A percentile compares a stretch with the other conserved stretches of the same genome.
These are phyloP conservation scores for Solanum corneliomulleri DNA, from an alignment of 257 asterid genomes.

Conservation along the genomic window DNA sequence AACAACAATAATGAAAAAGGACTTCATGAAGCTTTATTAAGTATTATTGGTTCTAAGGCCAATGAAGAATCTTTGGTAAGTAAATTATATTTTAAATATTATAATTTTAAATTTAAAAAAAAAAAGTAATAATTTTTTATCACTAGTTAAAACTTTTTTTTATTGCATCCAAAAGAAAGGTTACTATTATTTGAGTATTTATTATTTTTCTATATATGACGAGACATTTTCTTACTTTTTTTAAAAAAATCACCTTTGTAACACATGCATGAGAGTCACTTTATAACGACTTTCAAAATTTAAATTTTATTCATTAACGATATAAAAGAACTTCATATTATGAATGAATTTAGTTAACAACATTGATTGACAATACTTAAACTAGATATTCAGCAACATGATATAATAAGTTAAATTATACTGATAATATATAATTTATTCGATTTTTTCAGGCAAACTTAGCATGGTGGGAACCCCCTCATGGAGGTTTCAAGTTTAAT, in stretches of 20 bases:
- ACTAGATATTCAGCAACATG: neutral
- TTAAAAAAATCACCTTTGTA: no score
- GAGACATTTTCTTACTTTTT: no score
- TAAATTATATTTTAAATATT: neutral
- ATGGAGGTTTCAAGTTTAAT: conserved; percentile 4
- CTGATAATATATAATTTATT: neutral
- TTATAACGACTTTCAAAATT: neutral
- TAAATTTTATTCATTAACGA: no score
- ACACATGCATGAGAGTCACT: no score
- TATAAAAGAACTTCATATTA: no score
- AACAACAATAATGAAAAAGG: conserved; percentile 12
- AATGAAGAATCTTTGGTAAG: conserved; percentile 61
- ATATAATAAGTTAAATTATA: neutral
- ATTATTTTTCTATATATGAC: no score
- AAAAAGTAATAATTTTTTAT: no score
- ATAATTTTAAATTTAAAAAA: no score
- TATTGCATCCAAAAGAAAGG: no score
- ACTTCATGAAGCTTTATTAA: conserved; percentile 21
- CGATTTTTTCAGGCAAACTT: conserved; percentile 44
- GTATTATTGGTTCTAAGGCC: conserved; percentile 46
- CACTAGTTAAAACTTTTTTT: no score
- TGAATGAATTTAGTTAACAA: no score
- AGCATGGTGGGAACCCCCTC: conserved; percentile 78
- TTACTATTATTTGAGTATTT: no score
- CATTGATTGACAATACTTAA: neutral